Evolutionary conservation across 805 yeast species (phyloP), one percentile per base, ranked within the genome.

Genomic region (Candida manassasensis): DNA sequence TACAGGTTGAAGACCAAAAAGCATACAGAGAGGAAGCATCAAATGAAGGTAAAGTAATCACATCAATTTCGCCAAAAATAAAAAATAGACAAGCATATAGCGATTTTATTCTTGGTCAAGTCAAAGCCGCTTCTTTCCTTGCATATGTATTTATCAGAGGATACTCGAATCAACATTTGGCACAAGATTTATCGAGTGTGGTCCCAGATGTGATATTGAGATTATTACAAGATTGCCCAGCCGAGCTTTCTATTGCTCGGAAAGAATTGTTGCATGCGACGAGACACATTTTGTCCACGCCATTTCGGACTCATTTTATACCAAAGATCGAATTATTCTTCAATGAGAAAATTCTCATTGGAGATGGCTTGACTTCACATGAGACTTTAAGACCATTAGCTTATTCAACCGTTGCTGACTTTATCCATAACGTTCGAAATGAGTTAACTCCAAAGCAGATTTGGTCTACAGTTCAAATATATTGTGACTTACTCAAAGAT

Each of bases 221-320:
- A 44, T 63, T 93, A 26, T 63, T 93, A 26, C 95, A 89, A 58
- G 97, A 94, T 56, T 93, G 97, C 56, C 98, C 98, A 3, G 80
- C 93, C 12, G 97, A 90, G 52, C 67, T 87, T 32, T 84, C 95
- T 4, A 80, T 88, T 3, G 95, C 96, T 0, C 72, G 97, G 51
- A 88, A 89, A 55, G 99, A 93, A 58, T 63, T 93, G 28, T 64
- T 93, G 21, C 97, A 93, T 44, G 96, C 97, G 0, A 85, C 95
- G 3, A 73, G 97, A 50, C 98, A 93, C 51, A 87, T 93, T n/a
- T 63, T 93, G 33, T 84, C 95, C 3, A 93, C 97, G 0, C 88
- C 88, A 15, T 86, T 86, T 56, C 73, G 95, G 41, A 67, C 77
- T 2, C 72, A 85, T 29, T 93, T 93, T 55, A 69, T 89, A 32